Evolutionary conservation across 768 basidiomycete genomes (phyloP).

Genomic region (Strobilomyces confusus): DNA sequence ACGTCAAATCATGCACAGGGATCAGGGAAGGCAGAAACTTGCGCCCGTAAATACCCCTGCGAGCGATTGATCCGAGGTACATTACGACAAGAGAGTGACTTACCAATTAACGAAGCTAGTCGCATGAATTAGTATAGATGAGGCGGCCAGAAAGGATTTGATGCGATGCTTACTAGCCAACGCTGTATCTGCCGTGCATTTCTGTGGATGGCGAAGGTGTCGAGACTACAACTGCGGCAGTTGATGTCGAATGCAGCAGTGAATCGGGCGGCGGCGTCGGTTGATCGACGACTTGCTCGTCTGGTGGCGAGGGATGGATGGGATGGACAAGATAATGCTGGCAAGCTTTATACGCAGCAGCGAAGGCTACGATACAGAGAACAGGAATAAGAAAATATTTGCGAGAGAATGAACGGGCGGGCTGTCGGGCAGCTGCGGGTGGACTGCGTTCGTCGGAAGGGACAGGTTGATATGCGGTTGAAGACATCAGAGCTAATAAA

Average conservation of each 20-base stretch:
- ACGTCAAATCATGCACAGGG: constrained; percentile 85
- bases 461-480: constrained; percentile 16
- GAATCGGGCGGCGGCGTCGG: constrained; percentile 5
- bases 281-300: constrained; percentile 17
- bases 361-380: constrained; percentile 36
- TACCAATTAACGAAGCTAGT: constrained; percentile 77
- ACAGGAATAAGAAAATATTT: constrained; percentile 34
- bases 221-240: constrained; percentile 4
- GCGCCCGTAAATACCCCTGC: constrained; percentile 91
- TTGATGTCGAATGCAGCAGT: constrained; percentile 5
- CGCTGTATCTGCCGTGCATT: constrained; percentile 59
- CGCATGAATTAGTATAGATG: constrained; percentile 6
- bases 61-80: constrained; percentile 4
- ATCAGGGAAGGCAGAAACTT: constrained; percentile 87
- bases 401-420: constrained; percentile 25
- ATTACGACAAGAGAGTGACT: constrained; percentile 5
- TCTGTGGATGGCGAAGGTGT: constrained; percentile 33
- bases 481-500: constrained; percentile 23
- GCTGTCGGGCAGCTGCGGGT: constrained; percentile 17
- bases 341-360: constrained; percentile 41
- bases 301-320: not conserved
- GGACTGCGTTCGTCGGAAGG: constrained; percentile 16
- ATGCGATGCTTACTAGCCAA: constrained; percentile 75
- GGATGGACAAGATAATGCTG: constrained; percentile 33
- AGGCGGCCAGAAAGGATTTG: not conserved